Evolutionary conservation across 2,329 filamentous ascomycete species (phyloP).

Genomic region (Arthrobotrys pseudoclavata): DNA sequence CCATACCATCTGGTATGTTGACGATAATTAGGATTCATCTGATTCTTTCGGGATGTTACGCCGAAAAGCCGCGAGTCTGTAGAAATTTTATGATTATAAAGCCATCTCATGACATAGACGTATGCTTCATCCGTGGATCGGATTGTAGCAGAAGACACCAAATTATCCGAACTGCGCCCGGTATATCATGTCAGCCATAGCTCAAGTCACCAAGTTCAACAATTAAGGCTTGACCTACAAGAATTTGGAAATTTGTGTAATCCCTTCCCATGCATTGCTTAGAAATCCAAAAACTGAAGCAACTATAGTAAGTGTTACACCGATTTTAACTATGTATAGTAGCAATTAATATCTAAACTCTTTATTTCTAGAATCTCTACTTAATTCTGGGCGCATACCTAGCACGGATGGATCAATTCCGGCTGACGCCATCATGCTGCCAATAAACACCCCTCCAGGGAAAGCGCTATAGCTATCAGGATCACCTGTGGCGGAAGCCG

Average conservation of each 20-base stretch:
- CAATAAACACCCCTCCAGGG: conserved; percentile 50
- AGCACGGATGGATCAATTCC: conserved; percentile 49
- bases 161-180: conserved; percentile 61
- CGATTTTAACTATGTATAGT: conserved; percentile 40
- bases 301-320: conserved; percentile 53
- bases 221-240: conserved; percentile 32
- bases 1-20: conserved; percentile 48
- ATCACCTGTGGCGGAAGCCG: conserved; percentile 48
- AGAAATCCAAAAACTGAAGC: conserved; percentile 55
- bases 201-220: neutral
- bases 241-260: conserved; percentile 47
- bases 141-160: conserved; percentile 63
- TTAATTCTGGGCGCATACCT: conserved; percentile 9
- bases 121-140: conserved; percentile 64
- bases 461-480: conserved; percentile 13
- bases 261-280: conserved; percentile 59
- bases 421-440: conserved; percentile 36
- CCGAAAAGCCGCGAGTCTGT: conserved; percentile 63
- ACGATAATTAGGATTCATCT: conserved; percentile 52
- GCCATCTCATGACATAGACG: conserved; percentile 63
- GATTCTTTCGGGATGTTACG: conserved; percentile 61
- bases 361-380: neutral
- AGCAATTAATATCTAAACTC: neutral
- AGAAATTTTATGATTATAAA: conserved; percentile 62
- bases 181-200: neutral